phyloP scores from a whole-genome alignment of 2,329 filamentous ascomycete species.

The Biscogniauxia mediterranea region DNA sequence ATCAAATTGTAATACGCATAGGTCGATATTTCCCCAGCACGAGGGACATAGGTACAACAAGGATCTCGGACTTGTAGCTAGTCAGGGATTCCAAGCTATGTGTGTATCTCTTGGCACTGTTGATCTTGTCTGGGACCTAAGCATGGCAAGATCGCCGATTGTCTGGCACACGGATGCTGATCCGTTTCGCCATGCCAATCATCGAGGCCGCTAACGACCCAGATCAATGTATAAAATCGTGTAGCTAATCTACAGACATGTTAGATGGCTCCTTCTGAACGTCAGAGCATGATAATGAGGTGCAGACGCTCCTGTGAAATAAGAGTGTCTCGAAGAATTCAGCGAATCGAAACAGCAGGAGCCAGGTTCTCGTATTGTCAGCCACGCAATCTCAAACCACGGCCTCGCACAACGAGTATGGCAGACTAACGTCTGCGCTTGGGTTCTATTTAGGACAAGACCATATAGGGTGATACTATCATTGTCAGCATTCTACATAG shows the following conservation, averaged over 20 bases:
- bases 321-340: slow-evolving; percentile 3
- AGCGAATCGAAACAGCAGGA: slow-evolving; percentile 1
- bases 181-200: not conserved
- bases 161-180: not conserved
- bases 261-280: not conserved
- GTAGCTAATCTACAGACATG: not conserved
- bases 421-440: slow-evolving; percentile 11
- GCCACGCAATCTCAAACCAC: slow-evolving; percentile 8
- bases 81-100: not conserved
- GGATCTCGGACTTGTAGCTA: not conserved
- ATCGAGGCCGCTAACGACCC: not conserved
- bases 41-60: not conserved
- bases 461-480: not conserved
- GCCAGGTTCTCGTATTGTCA: slow-evolving; percentile 6
- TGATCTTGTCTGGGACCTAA: slow-evolving; percentile 11
- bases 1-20: not conserved
- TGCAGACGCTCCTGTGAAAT: not conserved
- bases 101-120: slow-evolving; percentile 11
- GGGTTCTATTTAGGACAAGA: slow-evolving; percentile 15
- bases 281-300: not conserved
- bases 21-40: not conserved
- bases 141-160: slow-evolving; percentile 22
- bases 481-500: not conserved
- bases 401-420: slow-evolving; percentile 10
- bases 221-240: not conserved